These are phyloP conservation scores for Trebouxiophyceae sp. DNA, from an alignment of 163 green algal genomes.

Conservation along the genomic window DNA sequence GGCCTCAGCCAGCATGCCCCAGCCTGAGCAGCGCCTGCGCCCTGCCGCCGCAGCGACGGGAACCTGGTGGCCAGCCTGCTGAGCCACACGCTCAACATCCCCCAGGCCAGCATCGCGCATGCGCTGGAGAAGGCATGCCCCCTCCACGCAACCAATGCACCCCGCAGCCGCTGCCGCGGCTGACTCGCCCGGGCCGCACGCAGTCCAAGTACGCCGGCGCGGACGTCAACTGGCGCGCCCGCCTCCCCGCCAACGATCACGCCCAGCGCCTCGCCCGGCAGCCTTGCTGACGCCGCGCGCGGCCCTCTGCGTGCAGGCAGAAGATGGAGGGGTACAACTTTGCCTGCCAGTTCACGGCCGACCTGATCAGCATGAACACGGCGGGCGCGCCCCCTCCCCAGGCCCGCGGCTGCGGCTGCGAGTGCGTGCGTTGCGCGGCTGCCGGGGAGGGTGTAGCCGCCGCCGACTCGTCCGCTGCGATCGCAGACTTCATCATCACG, in stretches of 20 bases:
- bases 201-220: constrained; percentile 70
- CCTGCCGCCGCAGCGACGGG: too few species aligned
- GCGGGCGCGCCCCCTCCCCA: too few species aligned
- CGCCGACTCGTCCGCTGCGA: neutral
- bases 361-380: constrained; percentile 80
- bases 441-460: too few species aligned
- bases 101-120: constrained; percentile 79
- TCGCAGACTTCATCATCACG: constrained; percentile 80
- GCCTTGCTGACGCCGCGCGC: too few species aligned
- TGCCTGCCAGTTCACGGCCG: constrained; percentile 70
- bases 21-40: too few species aligned
- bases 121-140: constrained; percentile 84
- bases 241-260: too few species aligned
- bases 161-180: too few species aligned
- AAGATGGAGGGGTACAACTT: constrained; percentile 68
- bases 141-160: too few species aligned
- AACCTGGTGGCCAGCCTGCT: constrained; percentile 76
- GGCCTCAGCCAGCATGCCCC: too few species aligned
- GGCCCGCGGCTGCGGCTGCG: neutral
- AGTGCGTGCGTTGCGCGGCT: neutral
- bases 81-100: constrained; percentile 39
- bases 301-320: constrained; percentile 19
- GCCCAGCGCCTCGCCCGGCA: too few species aligned
- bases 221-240: constrained; percentile 58
- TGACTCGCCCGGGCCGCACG: too few species aligned